These are phyloP conservation scores for Solanum microdontum DNA, from an alignment of 257 asterid species.

Conservation along the genomic window DNA sequence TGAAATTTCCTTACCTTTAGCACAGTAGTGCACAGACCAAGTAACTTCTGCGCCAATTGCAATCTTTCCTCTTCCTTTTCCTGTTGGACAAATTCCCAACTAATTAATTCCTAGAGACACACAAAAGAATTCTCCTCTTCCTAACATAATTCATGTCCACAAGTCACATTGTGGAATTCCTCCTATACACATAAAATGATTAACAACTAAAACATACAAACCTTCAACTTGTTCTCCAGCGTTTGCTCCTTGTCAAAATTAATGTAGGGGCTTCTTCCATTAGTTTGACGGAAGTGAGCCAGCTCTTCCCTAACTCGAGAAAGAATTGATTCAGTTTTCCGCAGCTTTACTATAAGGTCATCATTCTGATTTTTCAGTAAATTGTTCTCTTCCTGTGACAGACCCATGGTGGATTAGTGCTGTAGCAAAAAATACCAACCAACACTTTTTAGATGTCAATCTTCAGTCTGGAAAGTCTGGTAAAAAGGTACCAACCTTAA, in stretches of 20 bases:
- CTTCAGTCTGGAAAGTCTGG: neutral
- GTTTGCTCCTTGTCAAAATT: constrained; percentile 69
- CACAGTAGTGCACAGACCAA: constrained; percentile 69
- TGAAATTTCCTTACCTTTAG: constrained; percentile 39
- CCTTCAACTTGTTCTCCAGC: constrained; percentile 61
- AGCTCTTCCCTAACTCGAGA: constrained; percentile 75
- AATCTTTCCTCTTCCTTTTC: constrained; percentile 81
- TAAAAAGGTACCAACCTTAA: constrained; percentile 38
- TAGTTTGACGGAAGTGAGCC: constrained; percentile 63
- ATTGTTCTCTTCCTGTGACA: constrained; percentile 80
- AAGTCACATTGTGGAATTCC: neutral
- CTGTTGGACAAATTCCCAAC: constrained; percentile 24
- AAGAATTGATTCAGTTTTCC: constrained; percentile 55
- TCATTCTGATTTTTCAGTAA: constrained; percentile 63
- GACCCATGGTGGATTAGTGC: neutral
- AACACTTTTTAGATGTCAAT: neutral
- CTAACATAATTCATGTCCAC: neutral
- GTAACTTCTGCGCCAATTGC: constrained; percentile 79
- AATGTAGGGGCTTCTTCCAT: constrained; percentile 55
- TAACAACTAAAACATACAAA: constrained; percentile 9
- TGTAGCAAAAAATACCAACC: neutral
- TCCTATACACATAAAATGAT: neutral
- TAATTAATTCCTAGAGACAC: neutral
- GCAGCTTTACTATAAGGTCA: constrained; percentile 62
- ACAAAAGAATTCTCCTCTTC: neutral